phyloP scores from a whole-genome alignment of 1,284 basidiomycete species.

The Coniferiporia weirii region DNA sequence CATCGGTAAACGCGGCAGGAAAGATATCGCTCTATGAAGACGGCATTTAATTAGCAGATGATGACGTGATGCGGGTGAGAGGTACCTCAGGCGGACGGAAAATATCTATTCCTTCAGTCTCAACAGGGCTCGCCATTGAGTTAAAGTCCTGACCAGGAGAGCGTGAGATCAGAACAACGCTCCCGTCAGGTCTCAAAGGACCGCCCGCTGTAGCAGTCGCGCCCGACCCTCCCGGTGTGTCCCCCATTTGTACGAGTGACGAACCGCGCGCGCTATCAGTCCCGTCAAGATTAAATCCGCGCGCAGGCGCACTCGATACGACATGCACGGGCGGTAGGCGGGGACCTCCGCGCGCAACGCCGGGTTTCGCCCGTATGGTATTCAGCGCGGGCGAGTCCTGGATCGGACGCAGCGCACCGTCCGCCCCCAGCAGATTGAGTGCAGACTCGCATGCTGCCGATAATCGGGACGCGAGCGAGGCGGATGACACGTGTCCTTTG shows the following conservation, averaged over 20 bases:
- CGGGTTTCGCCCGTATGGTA: background rate
- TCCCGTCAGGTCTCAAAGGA: background rate
- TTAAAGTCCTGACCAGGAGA: conserved; percentile 17
- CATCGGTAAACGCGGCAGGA: conserved; percentile 11
- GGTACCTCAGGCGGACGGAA: background rate
- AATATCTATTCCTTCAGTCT: conserved; percentile 5
- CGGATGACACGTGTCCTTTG: background rate
- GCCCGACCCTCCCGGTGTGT: background rate
- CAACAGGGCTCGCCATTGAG: conserved; percentile 9
- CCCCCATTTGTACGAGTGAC: background rate
- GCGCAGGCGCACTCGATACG: conserved; percentile 8
- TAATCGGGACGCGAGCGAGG: background rate
- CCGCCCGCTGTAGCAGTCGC: background rate
- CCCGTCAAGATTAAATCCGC: conserved; percentile 17
- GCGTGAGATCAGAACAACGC: conserved; percentile 16
- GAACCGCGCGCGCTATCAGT: conserved; percentile 13
- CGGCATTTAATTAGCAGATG: background rate
- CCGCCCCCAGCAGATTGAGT: background rate
- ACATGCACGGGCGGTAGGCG: conserved; percentile 8
- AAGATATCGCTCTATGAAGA: conserved; percentile 1
- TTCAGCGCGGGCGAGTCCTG: conserved; percentile 10
- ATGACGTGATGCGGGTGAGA: too few species aligned
- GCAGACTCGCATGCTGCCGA: background rate
- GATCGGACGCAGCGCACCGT: background rate
- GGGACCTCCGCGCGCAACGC: background rate